Evolutionary conservation across 1,284 basidiomycete genomes (phyloP).

Genomic region (Xanthoconium separans): DNA sequence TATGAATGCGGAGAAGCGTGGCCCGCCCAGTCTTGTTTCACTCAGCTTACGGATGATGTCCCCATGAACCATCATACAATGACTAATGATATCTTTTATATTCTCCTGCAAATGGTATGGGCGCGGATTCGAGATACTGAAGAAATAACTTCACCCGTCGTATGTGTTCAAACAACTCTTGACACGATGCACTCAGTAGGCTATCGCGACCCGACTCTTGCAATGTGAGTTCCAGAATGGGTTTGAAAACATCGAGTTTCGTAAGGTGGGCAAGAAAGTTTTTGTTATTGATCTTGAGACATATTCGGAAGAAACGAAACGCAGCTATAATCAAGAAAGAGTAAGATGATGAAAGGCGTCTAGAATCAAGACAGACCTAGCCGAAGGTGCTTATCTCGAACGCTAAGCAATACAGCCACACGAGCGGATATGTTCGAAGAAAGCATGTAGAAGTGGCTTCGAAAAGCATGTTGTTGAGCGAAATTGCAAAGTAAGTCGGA

Average conservation of each 20-base stretch:
- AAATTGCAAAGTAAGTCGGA: conserved; percentile 92
- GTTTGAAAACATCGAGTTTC: conserved; percentile 82
- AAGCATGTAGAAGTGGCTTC: conserved; percentile 89
- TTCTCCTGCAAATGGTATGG: conserved; percentile 63
- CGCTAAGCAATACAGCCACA: conserved; percentile 76
- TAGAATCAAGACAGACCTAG: conserved; percentile 58
- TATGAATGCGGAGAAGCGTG: conserved; percentile 73
- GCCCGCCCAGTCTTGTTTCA: conserved; percentile 57
- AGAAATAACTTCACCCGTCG: conserved; percentile 58
- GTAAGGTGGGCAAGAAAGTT: conserved; percentile 85
- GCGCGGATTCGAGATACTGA: conserved; percentile 2
- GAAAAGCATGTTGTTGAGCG: conserved; percentile 84
- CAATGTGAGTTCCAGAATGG: conserved; percentile 80
- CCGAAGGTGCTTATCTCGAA: conserved; percentile 88
- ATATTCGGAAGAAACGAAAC: conserved; percentile 88
- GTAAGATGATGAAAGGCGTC: conserved; percentile 8
- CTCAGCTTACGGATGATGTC: conserved; percentile 66
- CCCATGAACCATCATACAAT: conserved; percentile 82
- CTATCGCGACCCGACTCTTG: conserved; percentile 88
- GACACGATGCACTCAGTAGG: conserved; percentile 89
- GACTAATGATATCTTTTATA: conserved; percentile 79
- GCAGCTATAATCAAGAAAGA: conserved; percentile 54
- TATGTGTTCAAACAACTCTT: conserved; percentile 93
- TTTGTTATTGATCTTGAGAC: conserved; percentile 82
- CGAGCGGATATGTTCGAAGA: conserved; percentile 73